These are phyloP conservation scores for Epichloe glyceriae DNA, from an alignment of 2,329 filamentous ascomycete species.

Conservation along the genomic window DNA sequence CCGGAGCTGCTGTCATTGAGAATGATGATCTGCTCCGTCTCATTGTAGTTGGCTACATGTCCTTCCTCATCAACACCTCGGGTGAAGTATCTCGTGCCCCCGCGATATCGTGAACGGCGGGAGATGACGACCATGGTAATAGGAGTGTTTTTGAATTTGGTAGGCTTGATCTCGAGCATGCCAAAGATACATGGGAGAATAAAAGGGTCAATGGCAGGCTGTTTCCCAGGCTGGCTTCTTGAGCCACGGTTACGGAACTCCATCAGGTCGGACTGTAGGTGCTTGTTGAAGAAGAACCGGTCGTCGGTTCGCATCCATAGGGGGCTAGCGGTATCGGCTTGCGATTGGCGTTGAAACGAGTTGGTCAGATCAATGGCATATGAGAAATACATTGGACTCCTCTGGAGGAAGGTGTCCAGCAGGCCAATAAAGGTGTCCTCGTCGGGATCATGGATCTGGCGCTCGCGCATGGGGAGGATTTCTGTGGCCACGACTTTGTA, in stretches of 20 bases:
- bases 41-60: constrained; percentile 97
- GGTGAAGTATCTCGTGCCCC: constrained; percentile 88
- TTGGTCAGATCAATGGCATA: constrained; percentile 96
- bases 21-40: constrained; percentile 87
- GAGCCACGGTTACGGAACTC: constrained; percentile 61
- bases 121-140: constrained; percentile 83
- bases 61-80: constrained; percentile 87
- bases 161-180: constrained; percentile 83
- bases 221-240: constrained; percentile 52
- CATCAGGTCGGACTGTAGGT: constrained; percentile 82
- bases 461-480: constrained; percentile 85
- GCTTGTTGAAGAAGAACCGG: constrained; percentile 97
- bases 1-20: constrained; percentile 70
- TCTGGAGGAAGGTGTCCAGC: constrained; percentile 69
- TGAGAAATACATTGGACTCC: constrained; percentile 91
- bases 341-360: constrained; percentile 85
- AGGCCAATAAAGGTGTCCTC: constrained; percentile 83
- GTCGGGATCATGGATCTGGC: constrained; percentile 79
- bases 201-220: constrained; percentile 73
- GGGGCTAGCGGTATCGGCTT: constrained; percentile 56
- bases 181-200: constrained; percentile 94
- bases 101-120: constrained; percentile 73
- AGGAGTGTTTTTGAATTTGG: constrained; percentile 70
- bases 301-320: constrained; percentile 91
- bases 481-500: constrained; percentile 89